Base-by-base conservation (phyloP, 352 stramenopile genomes). In the Phytophthora pisi region DNA sequence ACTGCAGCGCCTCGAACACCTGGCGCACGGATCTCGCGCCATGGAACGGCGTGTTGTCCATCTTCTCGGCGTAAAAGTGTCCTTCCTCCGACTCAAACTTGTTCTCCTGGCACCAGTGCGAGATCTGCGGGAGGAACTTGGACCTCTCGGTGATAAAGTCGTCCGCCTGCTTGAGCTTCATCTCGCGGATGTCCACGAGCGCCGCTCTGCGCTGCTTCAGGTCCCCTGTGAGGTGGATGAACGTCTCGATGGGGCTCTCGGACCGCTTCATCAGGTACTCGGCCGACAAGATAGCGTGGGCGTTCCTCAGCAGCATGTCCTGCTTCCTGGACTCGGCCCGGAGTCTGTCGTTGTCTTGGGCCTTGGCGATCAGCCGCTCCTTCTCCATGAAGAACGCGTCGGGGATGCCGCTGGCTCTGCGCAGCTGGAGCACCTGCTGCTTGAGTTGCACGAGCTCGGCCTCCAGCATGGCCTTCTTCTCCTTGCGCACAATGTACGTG, bases 11-110 rank as follows among this genome's bases (percentile, higher is more conserved):
- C 31, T 90, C 81, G 28, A 83, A 87, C 28, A 91, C 76, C 28
- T 84, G 72, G 1, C 70, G 64, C 8, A 89, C 73, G 0, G 68
- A 77, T 4, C 64, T 28, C 4, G 74, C 68, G 7, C 67, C 72
- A 6, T 61, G 38, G 38, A 90, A 88, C 40, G 79, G 81, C 31
- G 79, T 79, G 36, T 84, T 81, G 43, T 88, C 80, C 54, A 88
- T 88, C 50, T 82, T 84, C 18, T 84, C 71, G 11, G 70, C 82
- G 56, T 73, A 88, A n/a, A 65, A 87, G 51, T 91, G 72, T 28
- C 81, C 79, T 4, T 70, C 63, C 0, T 57, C 26, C 0, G 67
- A 79, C 57, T 84, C 76, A 54, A 87, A 91, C 28, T 81, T 78
- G 45, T 62, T 50, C 46, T 87, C 78, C 9, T 77, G 64, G 28